Conservation (phyloP, 768 basidiomycete genomes). For the Dioszegia crocea region DNA sequence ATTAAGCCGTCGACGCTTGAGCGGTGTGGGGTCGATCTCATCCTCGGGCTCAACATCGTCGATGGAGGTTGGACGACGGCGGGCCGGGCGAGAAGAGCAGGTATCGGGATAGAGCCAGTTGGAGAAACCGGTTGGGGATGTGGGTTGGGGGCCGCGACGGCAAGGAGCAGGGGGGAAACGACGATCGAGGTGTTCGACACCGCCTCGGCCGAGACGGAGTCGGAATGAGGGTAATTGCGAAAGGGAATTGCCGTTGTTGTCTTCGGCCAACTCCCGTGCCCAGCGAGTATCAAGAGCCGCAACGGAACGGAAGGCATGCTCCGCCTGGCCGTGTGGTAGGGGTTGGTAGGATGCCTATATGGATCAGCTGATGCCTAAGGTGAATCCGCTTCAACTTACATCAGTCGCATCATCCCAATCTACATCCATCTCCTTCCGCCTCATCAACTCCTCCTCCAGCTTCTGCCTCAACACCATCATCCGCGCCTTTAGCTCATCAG, state of each 20-base stretch:
- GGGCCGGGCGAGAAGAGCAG: not conserved
- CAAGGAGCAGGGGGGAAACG: slow-evolving; percentile 44
- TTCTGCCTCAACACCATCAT: slow-evolving; percentile 59
- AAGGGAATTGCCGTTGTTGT: slow-evolving; percentile 40
- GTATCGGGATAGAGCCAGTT: slow-evolving; percentile 29
- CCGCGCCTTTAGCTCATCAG: slow-evolving; percentile 55
- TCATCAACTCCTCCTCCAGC: slow-evolving; percentile 61
- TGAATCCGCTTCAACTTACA: slow-evolving; percentile 52
- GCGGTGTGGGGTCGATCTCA: not conserved
- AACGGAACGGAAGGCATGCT: slow-evolving; percentile 38
- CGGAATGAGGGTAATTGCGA: slow-evolving; percentile 60
- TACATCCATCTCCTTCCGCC: slow-evolving; percentile 68
- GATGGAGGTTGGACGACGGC: slow-evolving; percentile 28
- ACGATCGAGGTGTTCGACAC: slow-evolving; percentile 71
- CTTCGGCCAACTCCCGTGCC: slow-evolving; percentile 13
- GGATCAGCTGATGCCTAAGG: not conserved
- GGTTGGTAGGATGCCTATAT: slow-evolving; percentile 69
- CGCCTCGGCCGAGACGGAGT: slow-evolving; percentile 75
- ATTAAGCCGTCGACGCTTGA: slow-evolving; percentile 39
- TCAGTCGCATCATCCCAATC: slow-evolving; percentile 86
- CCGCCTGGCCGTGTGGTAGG: slow-evolving; percentile 58
- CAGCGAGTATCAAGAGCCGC: slow-evolving; percentile 59
- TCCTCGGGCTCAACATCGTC: slow-evolving; percentile 31
- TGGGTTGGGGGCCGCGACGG: slow-evolving; percentile 14
- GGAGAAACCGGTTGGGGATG: not conserved